phyloP scores from a whole-genome alignment of 208 protist genomes.

The Crithidia brevicula region DNA sequence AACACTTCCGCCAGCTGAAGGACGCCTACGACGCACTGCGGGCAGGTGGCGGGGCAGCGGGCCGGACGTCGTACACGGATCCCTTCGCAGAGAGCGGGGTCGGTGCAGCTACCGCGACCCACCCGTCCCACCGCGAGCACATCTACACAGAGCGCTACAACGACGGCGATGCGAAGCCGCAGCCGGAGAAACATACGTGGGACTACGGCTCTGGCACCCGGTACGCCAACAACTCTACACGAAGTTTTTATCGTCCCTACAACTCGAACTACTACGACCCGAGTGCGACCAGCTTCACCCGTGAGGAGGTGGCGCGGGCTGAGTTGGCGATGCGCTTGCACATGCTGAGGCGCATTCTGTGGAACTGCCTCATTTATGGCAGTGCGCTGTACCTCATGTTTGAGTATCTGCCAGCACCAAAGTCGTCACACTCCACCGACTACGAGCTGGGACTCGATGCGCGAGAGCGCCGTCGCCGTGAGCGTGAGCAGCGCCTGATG shows the following conservation, averaged over 20 bases:
- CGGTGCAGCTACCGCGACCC: neutral
- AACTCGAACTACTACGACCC: slow-evolving; percentile 31
- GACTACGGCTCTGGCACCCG: slow-evolving; percentile 23
- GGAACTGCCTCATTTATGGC: slow-evolving; percentile 39
- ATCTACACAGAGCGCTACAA: slow-evolving; percentile 27
- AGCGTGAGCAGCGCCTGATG: slow-evolving; percentile 12
- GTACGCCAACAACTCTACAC: slow-evolving; percentile 41
- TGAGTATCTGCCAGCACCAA: slow-evolving; percentile 6
- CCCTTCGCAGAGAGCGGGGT: neutral
- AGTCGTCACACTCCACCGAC: neutral
- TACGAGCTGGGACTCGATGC: slow-evolving; percentile 15
- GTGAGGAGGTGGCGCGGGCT: slow-evolving; percentile 33
- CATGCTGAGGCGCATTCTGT: slow-evolving; percentile 24
- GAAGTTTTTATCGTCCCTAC: slow-evolving; percentile 48
- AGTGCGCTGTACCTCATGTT: slow-evolving; percentile 39
- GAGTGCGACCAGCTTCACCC: slow-evolving; percentile 42
- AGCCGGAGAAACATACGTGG: slow-evolving; percentile 3
- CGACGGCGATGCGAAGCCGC: neutral
- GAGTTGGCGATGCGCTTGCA: slow-evolving; percentile 21
- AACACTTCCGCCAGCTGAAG: slow-evolving; percentile 42
- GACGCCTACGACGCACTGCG: slow-evolving; percentile 39
- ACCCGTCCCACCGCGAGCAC: slow-evolving; percentile 1
- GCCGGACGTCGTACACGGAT: neutral
- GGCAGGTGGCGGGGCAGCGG: neutral
- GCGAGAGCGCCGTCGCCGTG: slow-evolving; percentile 7